Base-by-base conservation (phyloP, 345 rosid genomes). In the Moricandia moricandioides region DNA sequence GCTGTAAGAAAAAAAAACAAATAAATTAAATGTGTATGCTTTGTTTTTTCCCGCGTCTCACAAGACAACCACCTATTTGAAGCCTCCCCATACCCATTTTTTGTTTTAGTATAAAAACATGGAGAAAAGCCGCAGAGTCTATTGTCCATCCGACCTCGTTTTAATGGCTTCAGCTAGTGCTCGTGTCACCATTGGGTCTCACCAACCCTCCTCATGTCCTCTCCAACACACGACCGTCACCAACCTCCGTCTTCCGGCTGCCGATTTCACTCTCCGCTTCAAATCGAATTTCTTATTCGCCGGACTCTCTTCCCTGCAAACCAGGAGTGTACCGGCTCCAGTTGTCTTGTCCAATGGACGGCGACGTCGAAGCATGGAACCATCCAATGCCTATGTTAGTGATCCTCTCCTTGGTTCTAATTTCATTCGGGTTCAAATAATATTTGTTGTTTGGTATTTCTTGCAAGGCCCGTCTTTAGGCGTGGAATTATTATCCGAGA, bases 361-460 rank as follows among this genome's bases (percentile, higher is more conserved):
- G 1, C 40, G 55, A 29, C 76, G 62, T 66, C 67, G 62, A 45
- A 16, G 7, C 62, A 71, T 71, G 62, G 67, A 57, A 17, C 67
- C 67, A 2, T 26, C 3, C 72, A 77, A 71, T 58, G 80, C 70
- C 43, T 71, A 77, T 65, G 80, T 77, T 31, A 57, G 76, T 63
- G 39, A 62, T 31, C 7, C 11, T 18, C 21, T 45, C 37, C 39
- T 1, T 12, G 3, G 6, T 8, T 31, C n/a, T n/a, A 3, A 6
- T 30, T 31, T 30, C 21, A 30, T 11, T 55, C 2, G 9, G 21
- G 8, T 17, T 49, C 5, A n/a, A n/a, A n/a, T 68, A 29, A 1
- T 27, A 1, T 54, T 40, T 29, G 1, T 10, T 29, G 14, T 9
- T n/a, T 27, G 13, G 2, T 1, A 16, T 4, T 18, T 30, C 11